A percentile compares a stretch with the other conserved stretches of the same genome.
Evolutionary conservation across 23 red algal genomes (phyloP).

Genomic region (Gracilaria vermiculophylla): DNA sequence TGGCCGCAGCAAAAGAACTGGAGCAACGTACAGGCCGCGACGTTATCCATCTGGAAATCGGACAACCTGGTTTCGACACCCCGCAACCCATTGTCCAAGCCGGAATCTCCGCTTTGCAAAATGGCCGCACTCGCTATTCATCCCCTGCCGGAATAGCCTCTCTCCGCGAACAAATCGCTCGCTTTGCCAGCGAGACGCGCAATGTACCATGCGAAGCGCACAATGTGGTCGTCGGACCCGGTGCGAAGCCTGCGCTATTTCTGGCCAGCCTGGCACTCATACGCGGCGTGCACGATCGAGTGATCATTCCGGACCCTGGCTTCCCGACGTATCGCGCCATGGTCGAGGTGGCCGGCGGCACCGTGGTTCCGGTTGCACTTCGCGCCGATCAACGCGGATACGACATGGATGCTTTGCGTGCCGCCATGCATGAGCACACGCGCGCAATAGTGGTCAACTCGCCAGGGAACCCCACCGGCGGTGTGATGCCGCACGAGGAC

Average conservation of each 20-base stretch:
- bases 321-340: slow-evolving; percentile 92
- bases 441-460: slow-evolving; percentile 81
- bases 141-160: slow-evolving; percentile 68
- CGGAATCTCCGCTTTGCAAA: slow-evolving; percentile 43
- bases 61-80: slow-evolving; percentile 83
- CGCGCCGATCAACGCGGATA: slow-evolving; percentile 34
- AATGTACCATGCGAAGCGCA: slow-evolving; percentile 33
- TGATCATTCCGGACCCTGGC: slow-evolving; percentile 92
- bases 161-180: slow-evolving; percentile 72
- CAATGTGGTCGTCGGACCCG: slow-evolving; percentile 88
- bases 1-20: slow-evolving; percentile 71
- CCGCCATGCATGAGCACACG: slow-evolving; percentile 38
- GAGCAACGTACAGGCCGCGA: slow-evolving; percentile 54
- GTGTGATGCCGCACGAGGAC: slow-evolving; percentile 55
- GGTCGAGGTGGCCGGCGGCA: slow-evolving; percentile 67
- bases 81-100: slow-evolving; percentile 75
- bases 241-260: slow-evolving; percentile 93
- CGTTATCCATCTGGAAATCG: slow-evolving; percentile 95
- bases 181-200: slow-evolving; percentile 21
- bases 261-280: slow-evolving; percentile 74
- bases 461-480: slow-evolving; percentile 96
- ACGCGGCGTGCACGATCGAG: slow-evolving; percentile 63
- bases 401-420: slow-evolving; percentile 64
- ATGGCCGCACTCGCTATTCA: slow-evolving; percentile 85
- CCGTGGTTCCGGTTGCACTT: slow-evolving; percentile 61